Evolutionary conservation across 2,329 filamentous ascomycete genomes (phyloP), one percentile per base, ranked within the genome.

Genomic region (Colletotrichum sp.): DNA sequence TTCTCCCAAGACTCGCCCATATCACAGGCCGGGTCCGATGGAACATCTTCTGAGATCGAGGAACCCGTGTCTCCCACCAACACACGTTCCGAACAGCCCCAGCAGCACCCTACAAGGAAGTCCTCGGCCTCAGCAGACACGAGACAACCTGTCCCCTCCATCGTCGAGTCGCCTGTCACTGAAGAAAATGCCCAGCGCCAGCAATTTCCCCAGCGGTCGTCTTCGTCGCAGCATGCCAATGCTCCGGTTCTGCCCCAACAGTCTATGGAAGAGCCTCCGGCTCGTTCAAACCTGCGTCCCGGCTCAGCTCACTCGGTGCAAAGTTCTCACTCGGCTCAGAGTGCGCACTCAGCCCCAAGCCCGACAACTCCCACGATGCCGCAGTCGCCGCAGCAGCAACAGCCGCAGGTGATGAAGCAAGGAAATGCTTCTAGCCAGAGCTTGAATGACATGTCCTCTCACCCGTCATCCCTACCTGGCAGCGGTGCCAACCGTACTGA

Each of bases 401-500:
- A 75, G 38, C 66, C 61, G n/a, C 43, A 51, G n/a, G 76, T 77
- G 24, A 79, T 79, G 73, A 76, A 78, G 61, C 59, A 76, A 16
- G 69, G 77, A 34, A 75, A 76, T 13, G 57, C 70, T n/a, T 34
- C 74, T 3, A 65, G 64, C 8, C 70, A 75, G 87, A 90, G 87
- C 2, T 85, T 93, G 24, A 91, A 92, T 76, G 93, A 96, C 34
- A 89, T 94, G 76, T 87, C 89, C 12, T 90, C 90, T 34, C 88
- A 90, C 73, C 90, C 93, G 5, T 91, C 94, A n/a, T 87, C 91
- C 33, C 84, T 96, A 3, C 92, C 93, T 27, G 93, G 93, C 15
- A 92, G 91, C 69, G 90, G 87, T 70, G 92, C 90, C 9, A 84
- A 82, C 8, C 90, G 94, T 59, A 96, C 94, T 1, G 95, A 97